phyloP scores from a whole-genome alignment of 2,329 filamentous ascomycete species.

The Davidsoniella eucalypti region DNA sequence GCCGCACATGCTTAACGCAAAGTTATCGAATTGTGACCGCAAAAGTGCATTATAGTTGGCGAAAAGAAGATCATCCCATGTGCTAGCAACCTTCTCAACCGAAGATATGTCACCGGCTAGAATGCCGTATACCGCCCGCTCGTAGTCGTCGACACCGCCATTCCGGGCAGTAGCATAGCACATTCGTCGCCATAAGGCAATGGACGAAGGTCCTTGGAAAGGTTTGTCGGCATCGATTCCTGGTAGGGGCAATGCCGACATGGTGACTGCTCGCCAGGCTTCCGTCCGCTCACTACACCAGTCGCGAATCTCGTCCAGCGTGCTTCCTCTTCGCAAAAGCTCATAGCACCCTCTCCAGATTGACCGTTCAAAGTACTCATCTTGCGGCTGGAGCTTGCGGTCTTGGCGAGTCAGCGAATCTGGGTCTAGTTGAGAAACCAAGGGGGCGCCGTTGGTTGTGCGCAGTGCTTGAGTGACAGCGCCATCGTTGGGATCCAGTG shows the following conservation, averaged over 20 bases:
- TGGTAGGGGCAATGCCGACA: conserved; percentile 54
- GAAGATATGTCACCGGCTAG: conserved; percentile 71
- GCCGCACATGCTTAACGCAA: conserved; percentile 39
- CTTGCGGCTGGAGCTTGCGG: conserved; percentile 60
- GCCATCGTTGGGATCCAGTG: conserved; percentile 45
- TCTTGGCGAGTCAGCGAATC: conserved; percentile 73
- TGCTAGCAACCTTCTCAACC: conserved; percentile 58
- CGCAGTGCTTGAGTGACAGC: conserved; percentile 38
- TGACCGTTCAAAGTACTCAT: conserved; percentile 75
- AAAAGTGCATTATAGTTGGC: conserved; percentile 76
- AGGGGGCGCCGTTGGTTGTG: conserved; percentile 42
- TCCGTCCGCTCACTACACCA: conserved; percentile 81
- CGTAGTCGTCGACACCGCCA: conserved; percentile 55
- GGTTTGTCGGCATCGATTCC: conserved; percentile 24
- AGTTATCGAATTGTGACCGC: conserved; percentile 62
- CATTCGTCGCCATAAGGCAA: conserved; percentile 60
- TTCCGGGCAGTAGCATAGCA: conserved; percentile 57
- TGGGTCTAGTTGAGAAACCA: conserved; percentile 82
- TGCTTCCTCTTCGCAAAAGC: conserved; percentile 71
- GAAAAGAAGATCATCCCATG: conserved; percentile 78
- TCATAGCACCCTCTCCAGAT: conserved; percentile 94
- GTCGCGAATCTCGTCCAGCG: conserved; percentile 55
- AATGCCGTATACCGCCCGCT: conserved; percentile 78
- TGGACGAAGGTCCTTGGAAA: conserved; percentile 26
- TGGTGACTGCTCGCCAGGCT: conserved; percentile 71